phyloP scores from a whole-genome alignment of 768 basidiomycete genomes.

The Collybiopsis confluens region DNA sequence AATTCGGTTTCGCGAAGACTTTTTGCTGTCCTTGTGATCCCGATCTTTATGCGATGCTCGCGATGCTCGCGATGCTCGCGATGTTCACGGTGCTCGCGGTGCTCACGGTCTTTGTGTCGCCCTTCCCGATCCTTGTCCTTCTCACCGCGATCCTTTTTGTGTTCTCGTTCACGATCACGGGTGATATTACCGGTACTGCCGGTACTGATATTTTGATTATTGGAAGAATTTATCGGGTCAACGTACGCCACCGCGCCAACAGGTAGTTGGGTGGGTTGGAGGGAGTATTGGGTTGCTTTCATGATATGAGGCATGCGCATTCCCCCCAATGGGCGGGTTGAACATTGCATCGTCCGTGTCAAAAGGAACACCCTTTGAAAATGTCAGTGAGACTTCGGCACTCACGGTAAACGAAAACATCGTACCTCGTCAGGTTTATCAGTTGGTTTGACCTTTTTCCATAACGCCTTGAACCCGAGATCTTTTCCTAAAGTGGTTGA shows the following conservation, averaged over 20 bases:
- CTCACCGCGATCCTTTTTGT: conserved; percentile 6
- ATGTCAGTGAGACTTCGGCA: neutral
- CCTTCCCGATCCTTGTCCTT: conserved; percentile 28
- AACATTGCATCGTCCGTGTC: conserved; percentile 80
- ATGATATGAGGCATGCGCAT: conserved; percentile 31
- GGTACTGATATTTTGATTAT: neutral
- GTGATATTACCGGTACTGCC: no score
- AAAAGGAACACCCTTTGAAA: conserved; percentile 63
- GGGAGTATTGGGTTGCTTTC: conserved; percentile 7
- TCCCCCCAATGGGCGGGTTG: conserved; percentile 46
- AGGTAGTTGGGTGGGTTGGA: neutral
- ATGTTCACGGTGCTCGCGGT: conserved; percentile 12
- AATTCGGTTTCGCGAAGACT: conserved; percentile 25
- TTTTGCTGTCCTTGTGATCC: conserved; percentile 12
- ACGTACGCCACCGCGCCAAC: neutral
- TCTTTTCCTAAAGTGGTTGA: conserved; percentile 20
- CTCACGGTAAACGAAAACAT: neutral
- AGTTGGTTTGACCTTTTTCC: conserved; percentile 74
- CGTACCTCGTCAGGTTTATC: conserved; percentile 79
- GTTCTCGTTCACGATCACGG: no score
- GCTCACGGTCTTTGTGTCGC: conserved; percentile 10
- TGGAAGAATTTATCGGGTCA: neutral
- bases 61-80: neutral
- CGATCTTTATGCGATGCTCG: neutral
- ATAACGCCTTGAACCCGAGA: conserved; percentile 66